Evolutionary conservation across 306 rosid genomes (phyloP).

Genomic region (Corylus avellana): DNA sequence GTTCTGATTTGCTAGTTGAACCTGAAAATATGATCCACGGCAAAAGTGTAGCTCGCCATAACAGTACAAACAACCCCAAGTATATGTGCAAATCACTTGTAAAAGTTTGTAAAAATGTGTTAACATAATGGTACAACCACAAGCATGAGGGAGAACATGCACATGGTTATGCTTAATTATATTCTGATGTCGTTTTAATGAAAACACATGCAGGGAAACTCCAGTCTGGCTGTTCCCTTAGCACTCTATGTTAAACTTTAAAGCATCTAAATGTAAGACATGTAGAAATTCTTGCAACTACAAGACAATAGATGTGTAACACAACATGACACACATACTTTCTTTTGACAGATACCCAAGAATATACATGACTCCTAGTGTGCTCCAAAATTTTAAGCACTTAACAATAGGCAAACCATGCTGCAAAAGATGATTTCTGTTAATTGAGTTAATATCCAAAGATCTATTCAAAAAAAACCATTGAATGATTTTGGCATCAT

Average conservation of each 20-base stretch:
- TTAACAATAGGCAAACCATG: neutral
- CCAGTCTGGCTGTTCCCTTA: neutral
- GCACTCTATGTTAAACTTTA: neutral
- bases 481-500: neutral
- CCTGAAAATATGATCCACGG: conserved; percentile 48
- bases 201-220: no score
- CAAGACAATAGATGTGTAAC: neutral
- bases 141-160: neutral
- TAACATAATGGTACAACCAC: neutral
- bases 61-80: conserved; percentile 4
- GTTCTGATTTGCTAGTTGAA: conserved; percentile 80
- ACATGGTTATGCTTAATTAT: neutral
- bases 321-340: neutral
- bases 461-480: neutral
- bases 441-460: neutral
- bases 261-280: neutral
- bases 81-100: neutral
- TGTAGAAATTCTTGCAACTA: neutral
- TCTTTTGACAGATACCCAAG: neutral
- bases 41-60: neutral
- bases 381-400: neutral
- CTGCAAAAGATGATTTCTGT: neutral
- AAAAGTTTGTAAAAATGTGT: neutral
- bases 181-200: neutral
- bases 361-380: neutral